Evolutionary conservation across 495 filamentous ascomycete species (phyloP).

Genomic region (Letharia columbiana): DNA sequence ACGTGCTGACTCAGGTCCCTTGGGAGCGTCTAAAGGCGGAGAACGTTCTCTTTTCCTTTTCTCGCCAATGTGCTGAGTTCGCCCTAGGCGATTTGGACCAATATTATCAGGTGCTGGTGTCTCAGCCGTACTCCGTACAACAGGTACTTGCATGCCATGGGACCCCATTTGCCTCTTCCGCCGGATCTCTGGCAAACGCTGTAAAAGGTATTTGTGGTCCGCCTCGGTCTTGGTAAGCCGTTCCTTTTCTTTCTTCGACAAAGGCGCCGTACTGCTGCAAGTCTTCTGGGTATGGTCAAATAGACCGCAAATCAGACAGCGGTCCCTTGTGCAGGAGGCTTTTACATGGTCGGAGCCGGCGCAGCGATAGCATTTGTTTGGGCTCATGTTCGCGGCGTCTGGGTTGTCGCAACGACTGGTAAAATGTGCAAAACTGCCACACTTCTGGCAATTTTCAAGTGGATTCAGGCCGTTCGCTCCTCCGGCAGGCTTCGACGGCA

Average conservation of each 20-base stretch:
- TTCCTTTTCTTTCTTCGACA: conserved; percentile 34
- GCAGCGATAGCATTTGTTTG: conserved; percentile 41
- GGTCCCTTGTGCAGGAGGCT: conserved; percentile 33
- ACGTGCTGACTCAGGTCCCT: conserved; percentile 1
- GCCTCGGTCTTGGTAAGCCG: conserved; percentile 32
- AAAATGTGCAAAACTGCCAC: conserved; percentile 42
- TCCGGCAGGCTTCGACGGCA: conserved; percentile 37
- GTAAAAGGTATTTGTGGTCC: conserved; percentile 29
- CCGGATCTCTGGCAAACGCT: conserved; percentile 33
- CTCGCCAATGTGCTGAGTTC: conserved; percentile 21
- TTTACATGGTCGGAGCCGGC: conserved; percentile 35
- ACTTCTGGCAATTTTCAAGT: conserved; percentile 36
- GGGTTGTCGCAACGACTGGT: conserved; percentile 42
- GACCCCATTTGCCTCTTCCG: conserved; percentile 37
- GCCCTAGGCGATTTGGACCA: conserved; percentile 15
- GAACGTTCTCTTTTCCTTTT: conserved; percentile 41
- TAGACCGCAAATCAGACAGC: conserved; percentile 41
- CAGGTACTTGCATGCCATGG: conserved; percentile 42
- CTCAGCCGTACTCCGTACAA: conserved; percentile 32
- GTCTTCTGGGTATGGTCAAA: conserved; percentile 33
- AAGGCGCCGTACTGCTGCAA: conserved; percentile 31
- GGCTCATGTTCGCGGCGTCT: conserved; percentile 32
- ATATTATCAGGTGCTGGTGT: conserved; percentile 15
- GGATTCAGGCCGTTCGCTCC: conserved; percentile 40
- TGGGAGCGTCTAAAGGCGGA: conserved; percentile 26